These are phyloP conservation scores for Cryphonectria radicalis DNA, from an alignment of 2,329 filamentous ascomycete genomes.

Conservation along the genomic window DNA sequence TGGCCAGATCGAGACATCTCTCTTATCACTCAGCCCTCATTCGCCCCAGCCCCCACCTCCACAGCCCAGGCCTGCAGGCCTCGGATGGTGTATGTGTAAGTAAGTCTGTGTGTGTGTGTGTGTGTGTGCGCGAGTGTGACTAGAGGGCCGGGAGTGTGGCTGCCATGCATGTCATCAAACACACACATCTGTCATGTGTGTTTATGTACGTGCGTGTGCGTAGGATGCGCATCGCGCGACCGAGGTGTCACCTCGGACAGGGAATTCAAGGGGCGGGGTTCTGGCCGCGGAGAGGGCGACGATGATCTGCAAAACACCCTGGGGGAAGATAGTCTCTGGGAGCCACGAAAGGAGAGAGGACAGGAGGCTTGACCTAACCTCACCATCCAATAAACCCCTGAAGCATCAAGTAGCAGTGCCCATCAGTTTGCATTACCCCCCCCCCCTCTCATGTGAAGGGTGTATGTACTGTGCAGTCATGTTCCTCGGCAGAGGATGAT, in stretches of 20 bases:
- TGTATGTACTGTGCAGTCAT: too few relatives aligned
- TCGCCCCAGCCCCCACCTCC: constrained; percentile 1
- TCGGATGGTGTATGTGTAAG: background rate
- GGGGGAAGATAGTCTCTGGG: background rate
- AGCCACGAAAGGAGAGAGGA: background rate
- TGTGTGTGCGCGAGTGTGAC: background rate
- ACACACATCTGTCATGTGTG: background rate
- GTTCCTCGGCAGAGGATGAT: too few relatives aligned
- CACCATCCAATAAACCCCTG: too few relatives aligned
- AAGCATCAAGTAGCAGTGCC: too few relatives aligned
- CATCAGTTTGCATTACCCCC: too few relatives aligned
- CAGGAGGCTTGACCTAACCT: background rate
- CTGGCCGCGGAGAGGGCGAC: background rate
- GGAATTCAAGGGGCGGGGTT: background rate
- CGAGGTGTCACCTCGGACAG: background rate
- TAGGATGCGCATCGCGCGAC: background rate
- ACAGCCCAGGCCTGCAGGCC: background rate
- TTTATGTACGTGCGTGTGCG: background rate
- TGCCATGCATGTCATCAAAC: background rate
- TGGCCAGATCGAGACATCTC: constrained; percentile 23
- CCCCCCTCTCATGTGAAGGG: too few relatives aligned
- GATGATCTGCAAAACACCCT: background rate
- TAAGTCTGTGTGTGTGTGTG: background rate
- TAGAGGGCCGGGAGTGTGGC: background rate
- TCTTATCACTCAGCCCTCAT: constrained; percentile 26